Base-by-base conservation (phyloP, 2,329 filamentous ascomycete species). In the Zopfia rhizophila region DNA sequence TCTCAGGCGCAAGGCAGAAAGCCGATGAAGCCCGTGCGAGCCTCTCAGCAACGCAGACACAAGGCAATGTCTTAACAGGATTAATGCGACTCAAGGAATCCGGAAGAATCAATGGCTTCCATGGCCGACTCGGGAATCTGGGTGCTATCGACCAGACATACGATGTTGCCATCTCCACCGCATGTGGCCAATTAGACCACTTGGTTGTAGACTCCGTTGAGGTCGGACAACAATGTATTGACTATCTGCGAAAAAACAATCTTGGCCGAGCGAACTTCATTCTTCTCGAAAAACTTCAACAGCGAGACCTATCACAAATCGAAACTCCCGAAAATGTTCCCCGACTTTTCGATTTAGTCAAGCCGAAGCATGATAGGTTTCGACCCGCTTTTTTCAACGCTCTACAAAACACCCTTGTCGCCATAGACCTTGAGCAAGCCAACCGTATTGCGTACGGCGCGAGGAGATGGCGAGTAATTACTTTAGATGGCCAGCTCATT, bases 151-250 rank as follows among this genome's bases (percentile, higher is more conserved):
- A 99, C 63, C 82, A 90, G 67, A 90, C 90, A 72, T 99, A 96
- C 70, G 94, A 99, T 64, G 85, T 99, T 30, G 94, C 94, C n/a
- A 96, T 99, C 50, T 99, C 95, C 0, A 99, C 94, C 0, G 95
- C 94, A 8, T 97, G 94, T 59, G 87, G 90, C 32, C 83, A 89
- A 2, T 83, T 99, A 7, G 91, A 99, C 72, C 96, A 97, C 66
- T 92, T 99, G 72, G 93, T 99, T 7, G 96, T 96, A 0, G 94
- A 97, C 62, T 92, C 90, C 1, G 93, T 97, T 11, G 94, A 97
- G 63, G 90, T 91, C 47, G 94, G 92, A 55, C 94, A 99, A 72
- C 92, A 97, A 69, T 99, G 95, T 72, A 97, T 99, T 54, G 94
- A 97, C 66, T 94, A 99, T 65, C 81, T 99, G 10, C 86, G 94